Evolutionary conservation across 1,284 basidiomycete genomes (phyloP), one percentile per base, ranked within the genome.

Genomic region (Megacollybia platyphylla): DNA sequence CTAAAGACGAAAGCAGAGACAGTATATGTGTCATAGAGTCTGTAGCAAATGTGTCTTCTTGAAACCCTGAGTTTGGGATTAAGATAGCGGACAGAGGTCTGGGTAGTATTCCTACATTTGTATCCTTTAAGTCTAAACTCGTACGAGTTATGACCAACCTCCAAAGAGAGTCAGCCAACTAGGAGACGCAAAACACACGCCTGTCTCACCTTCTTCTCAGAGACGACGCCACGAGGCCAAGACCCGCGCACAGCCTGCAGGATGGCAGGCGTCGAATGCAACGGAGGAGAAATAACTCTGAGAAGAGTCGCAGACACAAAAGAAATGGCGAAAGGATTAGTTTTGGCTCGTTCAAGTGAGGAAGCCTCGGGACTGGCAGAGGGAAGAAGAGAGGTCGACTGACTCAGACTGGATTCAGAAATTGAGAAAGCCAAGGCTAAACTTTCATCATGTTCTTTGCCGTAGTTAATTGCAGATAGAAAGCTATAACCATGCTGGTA

Each of bases 121-220:
- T 86, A 87, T 11, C 83, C 84, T 51, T 82, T 84, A 43, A 87
- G 64, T 54, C 81, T 85, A 60, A 87, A 87, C 56, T 87, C 83
- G 53, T 73, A 87, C 11, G 73, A 73, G 42, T 71, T 71, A 28
- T 80, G 75, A 7, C 73, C 77, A 1, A 84, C 65, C 36, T 24
- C 5, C 20, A 24, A 24, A 24, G 20, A 24, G 20, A 24, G 5
- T 24, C 20, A 24, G 20, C 2, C 20, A 24, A 24, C 20, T 24
- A 4, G 20, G 20, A 24, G 20, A 5, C 20, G 20, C 20, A 24
- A 24, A 24, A 5, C 20, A 24, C 20, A 24, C 20, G 20, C 3
- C 20, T 5, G 20, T 24, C 20, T 24, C 20, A 24, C 20, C 54
- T 80, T 86, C 65, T 79, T 83, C 58, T 87, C 83, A 1, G 74